Percentiles rank a stretch among this genome's conserved stretches.
Evolutionary conservation across 2,329 filamentous ascomycete species (phyloP).

Genomic region (Bisporella sp.): DNA sequence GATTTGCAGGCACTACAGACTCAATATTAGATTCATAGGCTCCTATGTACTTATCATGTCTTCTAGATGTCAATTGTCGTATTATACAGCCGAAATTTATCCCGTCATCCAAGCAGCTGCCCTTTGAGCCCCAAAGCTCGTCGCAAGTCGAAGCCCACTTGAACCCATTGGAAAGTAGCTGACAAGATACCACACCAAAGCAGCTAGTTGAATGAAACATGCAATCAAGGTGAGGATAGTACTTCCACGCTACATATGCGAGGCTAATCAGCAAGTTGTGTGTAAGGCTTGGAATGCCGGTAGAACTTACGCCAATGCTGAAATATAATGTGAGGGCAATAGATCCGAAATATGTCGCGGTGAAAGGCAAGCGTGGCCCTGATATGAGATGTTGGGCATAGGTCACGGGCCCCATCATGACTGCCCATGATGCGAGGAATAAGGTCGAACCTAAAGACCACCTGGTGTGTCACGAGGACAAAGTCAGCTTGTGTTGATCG

Average conservation of each 20-base stretch:
- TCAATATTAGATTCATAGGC: too few relatives aligned
- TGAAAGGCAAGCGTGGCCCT: constrained; percentile 80
- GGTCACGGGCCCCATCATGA: constrained; percentile 82
- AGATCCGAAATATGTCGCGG: constrained; percentile 88
- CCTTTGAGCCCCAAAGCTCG: constrained; percentile 76
- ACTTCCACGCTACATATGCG: constrained; percentile 60
- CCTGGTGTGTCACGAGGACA: constrained; percentile 43
- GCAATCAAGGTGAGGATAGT: constrained; percentile 81
- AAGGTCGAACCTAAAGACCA: constrained; percentile 91
- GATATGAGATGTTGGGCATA: constrained; percentile 84
- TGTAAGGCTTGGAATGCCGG: too few relatives aligned
- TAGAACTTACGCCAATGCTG: constrained; percentile 72
- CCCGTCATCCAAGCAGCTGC: constrained; percentile 84
- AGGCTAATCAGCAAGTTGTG: too few relatives aligned
- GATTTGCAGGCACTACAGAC: too few relatives aligned
- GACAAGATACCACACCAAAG: constrained; percentile 86
- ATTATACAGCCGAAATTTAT: constrained; percentile 30
- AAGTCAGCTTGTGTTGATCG: constrained; percentile 13
- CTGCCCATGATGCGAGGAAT: constrained; percentile 87
- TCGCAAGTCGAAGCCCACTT: constrained; percentile 77
- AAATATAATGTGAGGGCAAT: constrained; percentile 89
- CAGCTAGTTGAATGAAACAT: constrained; percentile 74
- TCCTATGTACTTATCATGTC: too few relatives aligned
- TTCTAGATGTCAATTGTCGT: too few relatives aligned
- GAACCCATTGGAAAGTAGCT: constrained; percentile 98